phyloP scores from a whole-genome alignment of 1,284 basidiomycete species.

The Caloboletus inedulis region DNA sequence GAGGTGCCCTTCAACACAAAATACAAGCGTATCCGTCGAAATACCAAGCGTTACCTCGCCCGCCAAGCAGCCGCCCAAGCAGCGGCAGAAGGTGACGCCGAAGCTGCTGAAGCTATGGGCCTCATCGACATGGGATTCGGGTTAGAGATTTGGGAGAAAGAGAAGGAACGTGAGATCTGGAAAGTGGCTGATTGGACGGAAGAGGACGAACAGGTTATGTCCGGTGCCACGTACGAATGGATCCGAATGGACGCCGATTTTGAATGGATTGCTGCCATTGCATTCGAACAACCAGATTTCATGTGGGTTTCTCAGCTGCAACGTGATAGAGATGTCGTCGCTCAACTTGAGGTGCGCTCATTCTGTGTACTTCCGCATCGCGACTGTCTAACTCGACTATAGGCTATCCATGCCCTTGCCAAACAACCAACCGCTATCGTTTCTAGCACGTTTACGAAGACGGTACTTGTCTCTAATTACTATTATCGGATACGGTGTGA shows the following conservation, averaged over 20 bases:
- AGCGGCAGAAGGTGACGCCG: conserved; percentile 85
- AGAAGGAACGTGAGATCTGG: conserved; percentile 90
- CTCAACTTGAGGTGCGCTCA: conserved; percentile 83
- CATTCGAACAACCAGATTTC: conserved; percentile 95
- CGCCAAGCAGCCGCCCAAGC: conserved; percentile 91
- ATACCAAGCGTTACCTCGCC: conserved; percentile 92
- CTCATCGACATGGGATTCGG: conserved; percentile 96
- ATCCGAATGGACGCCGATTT: conserved; percentile 99
- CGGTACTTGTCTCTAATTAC: conserved; percentile 93
- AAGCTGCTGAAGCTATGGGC: conserved; percentile 90
- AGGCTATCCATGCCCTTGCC: conserved; percentile 85
- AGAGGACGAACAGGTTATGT: conserved; percentile 92
- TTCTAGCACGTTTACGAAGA: conserved; percentile 90
- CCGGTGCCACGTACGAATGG: conserved; percentile 97
- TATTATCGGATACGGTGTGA: conserved; percentile 97
- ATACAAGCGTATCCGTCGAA: conserved; percentile 94
- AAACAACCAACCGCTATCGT: conserved; percentile 85
- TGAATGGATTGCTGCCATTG: conserved; percentile 93
- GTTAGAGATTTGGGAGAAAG: conserved; percentile 96
- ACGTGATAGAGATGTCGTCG: conserved; percentile 96
- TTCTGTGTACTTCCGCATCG: not conserved
- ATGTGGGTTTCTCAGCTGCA: conserved; percentile 99
- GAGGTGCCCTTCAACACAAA: conserved; percentile 99
- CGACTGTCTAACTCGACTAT: conserved; percentile 6
- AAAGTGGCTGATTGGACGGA: conserved; percentile 98